phyloP scores from a whole-genome alignment of 768 basidiomycete species.

The Boletus vermiculosoides region DNA sequence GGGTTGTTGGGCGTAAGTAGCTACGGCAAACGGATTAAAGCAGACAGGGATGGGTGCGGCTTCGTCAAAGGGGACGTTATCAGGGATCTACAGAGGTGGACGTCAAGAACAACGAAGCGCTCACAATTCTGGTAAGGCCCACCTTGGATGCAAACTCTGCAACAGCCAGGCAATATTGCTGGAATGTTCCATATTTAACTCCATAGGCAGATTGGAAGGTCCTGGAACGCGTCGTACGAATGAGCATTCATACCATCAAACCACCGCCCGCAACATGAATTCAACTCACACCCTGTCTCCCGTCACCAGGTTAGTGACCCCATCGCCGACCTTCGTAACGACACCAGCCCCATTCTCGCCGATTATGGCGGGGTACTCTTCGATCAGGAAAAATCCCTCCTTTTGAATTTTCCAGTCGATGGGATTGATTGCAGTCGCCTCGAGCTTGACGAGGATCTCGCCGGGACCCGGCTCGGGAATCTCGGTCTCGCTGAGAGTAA shows the following conservation, averaged over 20 bases:
- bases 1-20: constrained; percentile 30
- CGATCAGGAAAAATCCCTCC: constrained; percentile 14
- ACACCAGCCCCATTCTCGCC: constrained; percentile 40
- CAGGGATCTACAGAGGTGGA: constrained; percentile 27
- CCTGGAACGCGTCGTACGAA: not conserved
- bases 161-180: constrained; percentile 24
- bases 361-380: constrained; percentile 36
- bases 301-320: constrained; percentile 30
- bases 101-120: not conserved
- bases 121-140: not conserved
- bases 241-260: not conserved
- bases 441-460: constrained; percentile 43
- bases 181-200: constrained; percentile 13
- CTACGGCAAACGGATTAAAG: constrained; percentile 34
- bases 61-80: constrained; percentile 35
- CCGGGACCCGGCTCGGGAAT: constrained; percentile 40
- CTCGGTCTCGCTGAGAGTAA: constrained; percentile 6
- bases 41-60: constrained; percentile 36
- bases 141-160: constrained; percentile 22
- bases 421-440: constrained; percentile 44
- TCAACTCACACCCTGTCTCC: constrained; percentile 40
- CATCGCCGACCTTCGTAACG: constrained; percentile 36
- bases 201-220: constrained; percentile 6
- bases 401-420: constrained; percentile 32
- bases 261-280: too few relatives aligned